Percentiles rank a stretch among this genome's conserved stretches.
Conservation (phyloP, 2,329 filamentous ascomycete species). For the Fulvia fulva region DNA sequence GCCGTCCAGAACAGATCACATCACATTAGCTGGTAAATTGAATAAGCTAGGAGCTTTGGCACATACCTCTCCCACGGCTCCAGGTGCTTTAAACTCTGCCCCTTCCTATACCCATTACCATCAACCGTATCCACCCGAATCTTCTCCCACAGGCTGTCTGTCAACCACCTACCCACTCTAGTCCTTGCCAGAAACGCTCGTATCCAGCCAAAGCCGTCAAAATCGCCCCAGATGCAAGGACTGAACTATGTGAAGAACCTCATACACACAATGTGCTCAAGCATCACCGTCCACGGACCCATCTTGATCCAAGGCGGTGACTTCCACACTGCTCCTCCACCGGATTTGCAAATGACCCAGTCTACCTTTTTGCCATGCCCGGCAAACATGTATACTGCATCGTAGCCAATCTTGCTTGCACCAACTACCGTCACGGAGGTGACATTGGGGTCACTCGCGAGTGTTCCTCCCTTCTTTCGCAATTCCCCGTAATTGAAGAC, state of each 20-base stretch:
- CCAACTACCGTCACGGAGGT: slow-evolving; percentile 53
- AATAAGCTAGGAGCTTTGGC: too few relatives aligned
- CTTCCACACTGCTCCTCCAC: slow-evolving; percentile 57
- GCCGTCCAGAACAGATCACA: slow-evolving; percentile 49
- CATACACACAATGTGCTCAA: slow-evolving; percentile 64
- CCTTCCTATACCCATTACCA: slow-evolving; percentile 42
- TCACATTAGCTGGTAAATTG: background rate
- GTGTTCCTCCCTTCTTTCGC: slow-evolving; percentile 28
- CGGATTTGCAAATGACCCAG: slow-evolving; percentile 53
- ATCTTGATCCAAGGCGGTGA: slow-evolving; percentile 56
- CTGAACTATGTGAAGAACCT: slow-evolving; percentile 69
- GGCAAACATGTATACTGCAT: slow-evolving; percentile 57
- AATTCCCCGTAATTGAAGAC: slow-evolving; percentile 57
- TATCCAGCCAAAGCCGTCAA: slow-evolving; percentile 55
- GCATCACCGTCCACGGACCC: slow-evolving; percentile 58
- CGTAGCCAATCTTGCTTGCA: slow-evolving; percentile 59
- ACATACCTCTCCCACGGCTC: slow-evolving; percentile 32
- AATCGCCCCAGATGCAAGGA: slow-evolving; percentile 67
- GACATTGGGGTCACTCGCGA: slow-evolving; percentile 42
- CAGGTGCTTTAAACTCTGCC: slow-evolving; percentile 38
- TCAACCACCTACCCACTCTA: slow-evolving; percentile 52
- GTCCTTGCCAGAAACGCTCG: slow-evolving; percentile 56
- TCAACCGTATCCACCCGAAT: slow-evolving; percentile 51
- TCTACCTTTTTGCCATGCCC: slow-evolving; percentile 49
- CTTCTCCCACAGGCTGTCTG: slow-evolving; percentile 53